phyloP scores from a whole-genome alignment of 2,329 filamentous ascomycete genomes.

The Clarireedia homoeocarpa region DNA sequence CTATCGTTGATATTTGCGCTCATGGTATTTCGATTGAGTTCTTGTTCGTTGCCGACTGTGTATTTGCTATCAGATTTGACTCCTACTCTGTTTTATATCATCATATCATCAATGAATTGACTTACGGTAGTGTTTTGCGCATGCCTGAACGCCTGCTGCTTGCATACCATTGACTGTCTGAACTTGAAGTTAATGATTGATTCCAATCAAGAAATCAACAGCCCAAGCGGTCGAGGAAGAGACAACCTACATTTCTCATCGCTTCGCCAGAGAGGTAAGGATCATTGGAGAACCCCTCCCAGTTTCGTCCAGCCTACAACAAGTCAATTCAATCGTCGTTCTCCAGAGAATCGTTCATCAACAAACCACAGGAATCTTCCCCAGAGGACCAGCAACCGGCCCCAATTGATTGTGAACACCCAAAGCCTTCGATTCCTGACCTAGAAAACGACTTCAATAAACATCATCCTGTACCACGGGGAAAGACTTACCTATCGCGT shows the following conservation, averaged over 20 bases:
- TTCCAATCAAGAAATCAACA: background rate
- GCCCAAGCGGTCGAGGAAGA: background rate
- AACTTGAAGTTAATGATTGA: background rate
- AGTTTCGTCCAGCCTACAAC: slow-evolving; percentile 70
- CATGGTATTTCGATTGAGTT: slow-evolving; percentile 46
- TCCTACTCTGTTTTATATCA: too few relatives aligned
- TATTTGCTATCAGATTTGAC: background rate
- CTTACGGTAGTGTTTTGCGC: slow-evolving; percentile 48
- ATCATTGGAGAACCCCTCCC: slow-evolving; percentile 77
- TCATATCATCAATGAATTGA: background rate
- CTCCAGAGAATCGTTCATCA: slow-evolving; percentile 34
- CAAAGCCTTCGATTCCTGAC: slow-evolving; percentile 58
- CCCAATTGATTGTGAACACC: slow-evolving; percentile 71
- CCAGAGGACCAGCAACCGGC: slow-evolving; percentile 67
- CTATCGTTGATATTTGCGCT: slow-evolving; percentile 55
- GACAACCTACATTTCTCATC: slow-evolving; percentile 38
- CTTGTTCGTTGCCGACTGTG: slow-evolving; percentile 60
- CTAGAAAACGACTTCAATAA: slow-evolving; percentile 31
- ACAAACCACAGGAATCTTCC: slow-evolving; percentile 49
- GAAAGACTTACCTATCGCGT: slow-evolving; percentile 48
- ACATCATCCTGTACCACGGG: background rate
- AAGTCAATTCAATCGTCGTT: slow-evolving; percentile 55
- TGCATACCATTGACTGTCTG: slow-evolving; percentile 54
- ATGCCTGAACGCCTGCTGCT: slow-evolving; percentile 41
- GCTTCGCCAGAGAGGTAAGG: slow-evolving; percentile 64